These are phyloP conservation scores for Rhododendron kiyosumense DNA, from an alignment of 148 eudicot species.

Conservation along the genomic window DNA sequence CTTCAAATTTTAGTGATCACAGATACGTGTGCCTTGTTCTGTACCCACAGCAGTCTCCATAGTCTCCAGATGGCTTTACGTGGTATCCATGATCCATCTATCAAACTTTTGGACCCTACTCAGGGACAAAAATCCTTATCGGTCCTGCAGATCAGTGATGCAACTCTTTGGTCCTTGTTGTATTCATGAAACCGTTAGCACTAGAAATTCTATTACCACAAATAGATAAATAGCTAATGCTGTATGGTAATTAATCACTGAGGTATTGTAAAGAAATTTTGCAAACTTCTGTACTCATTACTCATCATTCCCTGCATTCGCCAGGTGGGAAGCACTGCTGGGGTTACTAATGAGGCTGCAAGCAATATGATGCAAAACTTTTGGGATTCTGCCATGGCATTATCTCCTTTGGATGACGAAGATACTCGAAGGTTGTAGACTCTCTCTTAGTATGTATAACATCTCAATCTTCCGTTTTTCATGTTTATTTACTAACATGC, in stretches of 20 bases:
- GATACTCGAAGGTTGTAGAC: slow-evolving; percentile 63
- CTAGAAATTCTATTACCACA: neutral
- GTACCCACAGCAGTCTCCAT: neutral
- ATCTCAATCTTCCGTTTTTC: neutral
- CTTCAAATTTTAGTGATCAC: neutral
- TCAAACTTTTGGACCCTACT: neutral
- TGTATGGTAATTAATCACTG: neutral
- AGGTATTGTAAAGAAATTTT: neutral
- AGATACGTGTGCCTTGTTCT: neutral
- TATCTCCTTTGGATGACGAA: slow-evolving; percentile 62
- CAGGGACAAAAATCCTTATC: neutral
- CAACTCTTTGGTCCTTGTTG: neutral
- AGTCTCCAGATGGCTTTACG: neutral
- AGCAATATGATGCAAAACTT: slow-evolving; percentile 84
- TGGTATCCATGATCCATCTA: neutral
- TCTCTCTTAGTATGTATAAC: neutral
- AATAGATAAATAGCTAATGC: neutral
- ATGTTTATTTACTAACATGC: slow-evolving; percentile 9
- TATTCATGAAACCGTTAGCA: neutral
- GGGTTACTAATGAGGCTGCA: slow-evolving; percentile 63
- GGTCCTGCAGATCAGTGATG: neutral
- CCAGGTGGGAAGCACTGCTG: slow-evolving; percentile 78
- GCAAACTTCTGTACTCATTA: neutral
- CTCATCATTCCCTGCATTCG: neutral
- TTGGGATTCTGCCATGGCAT: slow-evolving; percentile 91